Conservation (phyloP, 345 rosid genomes). For the Hibiscus mutabilis region DNA sequence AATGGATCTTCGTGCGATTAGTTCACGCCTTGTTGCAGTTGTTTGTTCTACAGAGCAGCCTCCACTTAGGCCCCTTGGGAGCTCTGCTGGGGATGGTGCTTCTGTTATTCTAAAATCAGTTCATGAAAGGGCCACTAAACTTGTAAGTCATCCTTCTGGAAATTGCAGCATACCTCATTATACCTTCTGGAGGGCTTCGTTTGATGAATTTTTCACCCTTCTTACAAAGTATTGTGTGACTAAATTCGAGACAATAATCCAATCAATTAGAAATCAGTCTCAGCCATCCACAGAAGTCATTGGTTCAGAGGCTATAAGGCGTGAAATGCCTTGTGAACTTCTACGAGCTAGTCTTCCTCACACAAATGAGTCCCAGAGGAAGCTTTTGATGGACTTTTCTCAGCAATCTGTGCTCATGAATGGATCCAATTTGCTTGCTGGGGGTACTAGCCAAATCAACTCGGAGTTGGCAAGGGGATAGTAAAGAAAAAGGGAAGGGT, state of each 20-base stretch:
- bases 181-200: slow-evolving; percentile 91
- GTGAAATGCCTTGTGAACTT: slow-evolving; percentile 96
- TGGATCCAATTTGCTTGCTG: slow-evolving; percentile 29
- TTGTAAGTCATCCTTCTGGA: slow-evolving; percentile 43
- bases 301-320: slow-evolving; percentile 66
- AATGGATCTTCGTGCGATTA: slow-evolving; percentile 83
- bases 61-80: slow-evolving; percentile 45
- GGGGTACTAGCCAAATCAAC: slow-evolving; percentile 39
- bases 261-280: slow-evolving; percentile 40
- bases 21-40: slow-evolving; percentile 96
- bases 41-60: slow-evolving; percentile 86
- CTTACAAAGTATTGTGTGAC: slow-evolving; percentile 87
- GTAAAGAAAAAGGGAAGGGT: not conserved
- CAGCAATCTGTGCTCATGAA: slow-evolving; percentile 44
- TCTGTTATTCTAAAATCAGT: slow-evolving; percentile 35
- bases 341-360: slow-evolving; percentile 90
- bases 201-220: slow-evolving; percentile 76
- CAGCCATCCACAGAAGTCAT: slow-evolving; percentile 40
- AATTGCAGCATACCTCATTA: slow-evolving; percentile 45
- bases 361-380: slow-evolving; percentile 72
- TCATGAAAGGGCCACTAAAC: slow-evolving; percentile 85
- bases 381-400: slow-evolving; percentile 62
- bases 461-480: slow-evolving; percentile 67
- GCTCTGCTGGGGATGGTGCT: not conserved
- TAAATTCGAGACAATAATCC: slow-evolving; percentile 73